Evolutionary conservation across 805 yeast species (phyloP).

Genomic region (Candida quercuum): DNA sequence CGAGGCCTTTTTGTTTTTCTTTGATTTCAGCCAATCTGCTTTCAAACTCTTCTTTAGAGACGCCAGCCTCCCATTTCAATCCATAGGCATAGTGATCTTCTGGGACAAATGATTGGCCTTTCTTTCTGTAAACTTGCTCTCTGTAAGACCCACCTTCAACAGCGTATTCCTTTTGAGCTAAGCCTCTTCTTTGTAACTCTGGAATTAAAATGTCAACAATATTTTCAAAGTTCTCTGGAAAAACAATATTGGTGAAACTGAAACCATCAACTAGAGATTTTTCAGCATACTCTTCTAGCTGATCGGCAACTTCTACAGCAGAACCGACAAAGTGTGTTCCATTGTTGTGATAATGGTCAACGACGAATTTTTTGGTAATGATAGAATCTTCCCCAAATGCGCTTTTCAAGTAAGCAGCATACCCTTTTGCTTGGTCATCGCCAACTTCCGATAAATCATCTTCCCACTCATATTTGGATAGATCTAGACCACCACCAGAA

Average conservation of each 20-base stretch:
- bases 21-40: no score
- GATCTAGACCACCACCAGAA: conserved; percentile 36
- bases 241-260: conserved; percentile 34
- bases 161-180: no score
- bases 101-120: no score
- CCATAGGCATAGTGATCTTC: no score
- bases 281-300: conserved; percentile 35
- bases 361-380: conserved; percentile 11
- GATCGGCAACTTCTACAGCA: conserved; percentile 34
- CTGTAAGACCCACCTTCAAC: no score
- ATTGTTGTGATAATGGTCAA: conserved; percentile 25
- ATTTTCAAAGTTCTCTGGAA: conserved; percentile 37
- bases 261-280: conserved; percentile 38
- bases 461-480: conserved; percentile 31
- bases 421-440: conserved; percentile 21
- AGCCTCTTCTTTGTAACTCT: conserved; percentile 31
- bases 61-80: conserved; percentile 5
- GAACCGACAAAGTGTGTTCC: conserved; percentile 26
- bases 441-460: conserved; percentile 27
- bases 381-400: conserved; percentile 9
- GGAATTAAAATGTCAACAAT: conserved; percentile 33
- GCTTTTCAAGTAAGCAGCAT: conserved; percentile 24
- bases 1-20: conserved; percentile 2
- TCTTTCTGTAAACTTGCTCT: no score
- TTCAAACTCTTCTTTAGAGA: conserved; percentile 12